Percentiles rank a stretch among this genome's conserved stretches.
phyloP scores from a whole-genome alignment of 192 early-diverging fungal species.

The Umbelopsis ramanniana region DNA sequence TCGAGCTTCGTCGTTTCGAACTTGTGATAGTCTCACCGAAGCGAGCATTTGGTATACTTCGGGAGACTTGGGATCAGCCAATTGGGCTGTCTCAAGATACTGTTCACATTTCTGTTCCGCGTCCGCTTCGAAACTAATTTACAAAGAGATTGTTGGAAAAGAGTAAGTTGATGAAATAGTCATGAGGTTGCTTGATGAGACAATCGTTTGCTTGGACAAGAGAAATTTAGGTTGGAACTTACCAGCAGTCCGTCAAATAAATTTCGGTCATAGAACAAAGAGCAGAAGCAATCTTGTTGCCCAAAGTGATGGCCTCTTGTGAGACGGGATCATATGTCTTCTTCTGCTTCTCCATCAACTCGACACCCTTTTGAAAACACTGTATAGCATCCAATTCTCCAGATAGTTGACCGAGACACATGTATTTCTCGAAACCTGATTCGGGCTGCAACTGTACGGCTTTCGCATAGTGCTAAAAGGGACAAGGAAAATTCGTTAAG shows the following conservation, averaged over 20 bases:
- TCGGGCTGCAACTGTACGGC: slow-evolving; percentile 73
- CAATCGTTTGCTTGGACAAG: too few relatives aligned
- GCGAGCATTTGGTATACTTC: slow-evolving; percentile 90
- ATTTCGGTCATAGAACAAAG: slow-evolving; percentile 96
- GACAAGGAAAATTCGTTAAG: background rate
- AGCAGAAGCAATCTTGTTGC: slow-evolving; percentile 77
- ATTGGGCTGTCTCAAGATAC: slow-evolving; percentile 69
- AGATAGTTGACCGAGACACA: slow-evolving; percentile 85
- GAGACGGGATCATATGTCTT: slow-evolving; percentile 42
- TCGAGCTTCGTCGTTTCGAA: slow-evolving; percentile 79
- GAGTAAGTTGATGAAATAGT: too few relatives aligned
- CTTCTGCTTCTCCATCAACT: slow-evolving; percentile 64
- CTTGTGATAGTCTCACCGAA: slow-evolving; percentile 87
- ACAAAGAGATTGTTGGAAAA: too few relatives aligned
- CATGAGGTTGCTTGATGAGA: background rate
- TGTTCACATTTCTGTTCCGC: slow-evolving; percentile 87
- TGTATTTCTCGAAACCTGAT: slow-evolving; percentile 75
- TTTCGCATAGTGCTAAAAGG: slow-evolving; percentile 60
- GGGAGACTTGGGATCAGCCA: slow-evolving; percentile 71
- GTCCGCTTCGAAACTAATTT: slow-evolving; percentile 85
- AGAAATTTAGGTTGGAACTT: too few relatives aligned
- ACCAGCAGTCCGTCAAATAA: slow-evolving; percentile 98
- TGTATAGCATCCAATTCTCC: slow-evolving; percentile 67
- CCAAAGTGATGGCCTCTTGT: slow-evolving; percentile 50
- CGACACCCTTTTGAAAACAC: slow-evolving; percentile 74